Evolutionary conservation across 805 yeast genomes (phyloP).

Genomic region (Kluyveromyces siamensis): DNA sequence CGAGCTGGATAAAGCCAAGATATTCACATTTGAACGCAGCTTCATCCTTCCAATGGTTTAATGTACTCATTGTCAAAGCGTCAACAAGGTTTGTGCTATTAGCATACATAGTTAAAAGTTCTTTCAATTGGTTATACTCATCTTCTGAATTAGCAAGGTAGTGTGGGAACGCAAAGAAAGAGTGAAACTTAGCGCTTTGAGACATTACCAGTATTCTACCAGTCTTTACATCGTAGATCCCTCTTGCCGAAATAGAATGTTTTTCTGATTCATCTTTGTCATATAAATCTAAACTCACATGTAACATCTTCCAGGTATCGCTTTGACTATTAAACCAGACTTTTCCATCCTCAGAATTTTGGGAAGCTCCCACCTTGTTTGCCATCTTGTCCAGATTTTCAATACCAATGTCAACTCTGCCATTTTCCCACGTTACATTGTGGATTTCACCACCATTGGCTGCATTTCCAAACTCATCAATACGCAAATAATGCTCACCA

Average conservation of each 20-base stretch:
- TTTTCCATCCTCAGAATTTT: constrained; percentile 22
- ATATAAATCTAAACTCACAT: constrained; percentile 24
- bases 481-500: constrained; percentile 16
- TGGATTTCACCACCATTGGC: constrained; percentile 15
- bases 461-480: constrained; percentile 9
- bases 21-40: constrained; percentile 54
- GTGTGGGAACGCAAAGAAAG: constrained; percentile 55
- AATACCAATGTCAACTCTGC: constrained; percentile 18
- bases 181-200: constrained; percentile 54
- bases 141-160: constrained; percentile 33
- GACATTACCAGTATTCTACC: constrained; percentile 56
- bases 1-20: constrained; percentile 57
- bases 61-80: constrained; percentile 37
- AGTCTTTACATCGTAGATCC: constrained; percentile 55
- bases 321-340: constrained; percentile 27
- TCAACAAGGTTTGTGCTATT: constrained; percentile 37
- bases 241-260: constrained; percentile 44
- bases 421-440: constrained; percentile 23
- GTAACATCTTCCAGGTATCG: constrained; percentile 33
- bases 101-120: constrained; percentile 35
- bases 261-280: constrained; percentile 42
- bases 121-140: constrained; percentile 38
- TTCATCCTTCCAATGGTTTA: constrained; percentile 23
- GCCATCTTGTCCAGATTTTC: constrained; percentile 14
- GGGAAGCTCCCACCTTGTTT: constrained; percentile 27